phyloP scores from a whole-genome alignment of 2,329 filamentous ascomycete genomes.

The Cytospora leucostoma region DNA sequence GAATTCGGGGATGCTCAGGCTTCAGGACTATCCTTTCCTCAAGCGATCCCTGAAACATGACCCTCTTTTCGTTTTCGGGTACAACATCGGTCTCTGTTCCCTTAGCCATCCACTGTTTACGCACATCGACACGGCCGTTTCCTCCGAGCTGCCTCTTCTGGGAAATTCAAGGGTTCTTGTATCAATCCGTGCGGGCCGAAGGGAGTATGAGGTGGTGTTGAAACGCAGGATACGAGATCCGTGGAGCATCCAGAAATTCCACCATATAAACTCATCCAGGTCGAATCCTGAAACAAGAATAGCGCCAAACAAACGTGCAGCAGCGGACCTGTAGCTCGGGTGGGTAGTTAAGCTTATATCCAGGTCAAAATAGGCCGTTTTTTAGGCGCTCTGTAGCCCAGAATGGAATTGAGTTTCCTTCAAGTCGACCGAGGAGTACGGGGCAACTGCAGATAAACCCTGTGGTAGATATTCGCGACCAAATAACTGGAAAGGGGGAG shows the following conservation, averaged over 20 bases:
- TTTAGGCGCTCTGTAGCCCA: neutral
- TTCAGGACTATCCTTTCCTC: neutral
- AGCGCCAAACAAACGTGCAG: neutral
- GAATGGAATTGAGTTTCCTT: constrained; percentile 14
- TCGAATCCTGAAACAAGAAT: neutral
- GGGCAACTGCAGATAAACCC: constrained; percentile 1
- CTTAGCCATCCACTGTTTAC: neutral
- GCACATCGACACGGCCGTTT: neutral
- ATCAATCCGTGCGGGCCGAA: neutral
- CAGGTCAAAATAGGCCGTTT: neutral
- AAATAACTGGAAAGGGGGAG: no score
- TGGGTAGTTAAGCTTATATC: neutral
- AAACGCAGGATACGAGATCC: neutral
- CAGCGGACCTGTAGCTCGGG: neutral
- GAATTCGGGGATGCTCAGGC: neutral
- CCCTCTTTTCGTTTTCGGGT: neutral
- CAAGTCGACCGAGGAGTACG: constrained; percentile 10
- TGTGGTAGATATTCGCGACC: neutral
- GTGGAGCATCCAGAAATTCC: neutral
- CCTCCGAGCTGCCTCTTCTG: neutral
- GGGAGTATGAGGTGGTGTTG: neutral
- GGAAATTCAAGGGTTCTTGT: neutral
- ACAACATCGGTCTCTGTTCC: neutral
- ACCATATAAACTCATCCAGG: neutral
- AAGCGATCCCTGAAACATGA: neutral